Evolutionary conservation across 2,329 filamentous ascomycete species (phyloP), one percentile per base, ranked within the genome.

Genomic region (Xylariaceae sp.): DNA sequence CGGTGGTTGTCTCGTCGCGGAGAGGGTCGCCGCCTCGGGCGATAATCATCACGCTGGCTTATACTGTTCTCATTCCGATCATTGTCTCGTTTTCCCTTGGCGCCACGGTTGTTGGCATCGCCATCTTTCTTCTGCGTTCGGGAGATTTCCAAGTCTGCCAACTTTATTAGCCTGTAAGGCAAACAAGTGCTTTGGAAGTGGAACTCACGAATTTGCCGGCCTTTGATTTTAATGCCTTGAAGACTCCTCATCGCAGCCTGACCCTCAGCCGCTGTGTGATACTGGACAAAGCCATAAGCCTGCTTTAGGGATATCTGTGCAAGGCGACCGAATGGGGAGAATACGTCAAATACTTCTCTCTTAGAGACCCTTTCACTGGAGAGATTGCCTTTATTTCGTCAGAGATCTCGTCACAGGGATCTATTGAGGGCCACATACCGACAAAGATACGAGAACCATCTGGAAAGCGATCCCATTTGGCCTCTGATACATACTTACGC

Each of bases 301-400:
- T 94, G 91, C 71, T 97, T 97, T 62, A 97, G 90, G 1, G 91
- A 96, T 54, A 97, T 94, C 68, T 99, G 94, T 2, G 92, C 93
- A 43, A 99, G 77, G 55, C 86, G 87, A 48, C 94, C 94, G 67
- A 90, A 92, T 51, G 80, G 81, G 66, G 91, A 85, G 67, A 99
- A 97, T 16, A 93, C 80, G 66, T 96, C 88, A 71, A 96, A 97
- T 9, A 97, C 84, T 70, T 97, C 92, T 59, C 88, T 84, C 72
- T 97, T 97, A 6, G 90, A 94, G 13, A 96, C 92, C 66, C 92
- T 87, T 68, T 97, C 93, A 48, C 89, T 93, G 1, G 91, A 92
- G 11, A 99, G 79, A 67, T 97, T 99, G 49, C 92, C 91, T 90
- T 66, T 64, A 63, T 57, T 60, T 55, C 58, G 60, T 55, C 57